These are phyloP conservation scores for Phialophora verrucosa DNA, from an alignment of 2,329 filamentous ascomycete species.

Conservation along the genomic window DNA sequence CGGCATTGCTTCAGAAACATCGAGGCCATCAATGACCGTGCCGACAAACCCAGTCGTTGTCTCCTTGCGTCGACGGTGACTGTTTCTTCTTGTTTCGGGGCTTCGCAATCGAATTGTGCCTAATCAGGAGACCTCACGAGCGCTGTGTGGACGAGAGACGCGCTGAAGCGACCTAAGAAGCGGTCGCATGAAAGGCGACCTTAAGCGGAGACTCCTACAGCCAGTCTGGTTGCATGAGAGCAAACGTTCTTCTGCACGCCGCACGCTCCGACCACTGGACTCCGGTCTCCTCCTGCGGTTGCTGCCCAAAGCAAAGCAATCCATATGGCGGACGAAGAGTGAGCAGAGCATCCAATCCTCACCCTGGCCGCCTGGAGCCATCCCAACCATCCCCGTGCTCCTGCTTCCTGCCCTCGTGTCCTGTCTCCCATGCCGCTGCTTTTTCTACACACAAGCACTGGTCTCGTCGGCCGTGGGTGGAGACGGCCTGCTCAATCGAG, in stretches of 20 bases:
- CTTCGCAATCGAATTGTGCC: slow-evolving; percentile 11
- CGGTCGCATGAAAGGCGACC: slow-evolving; percentile 33
- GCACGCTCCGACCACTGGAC: slow-evolving; percentile 24
- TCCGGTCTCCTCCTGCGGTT: slow-evolving; percentile 10
- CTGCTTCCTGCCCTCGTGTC: slow-evolving; percentile 9
- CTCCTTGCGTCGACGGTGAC: not conserved
- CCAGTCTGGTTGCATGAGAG: slow-evolving; percentile 30
- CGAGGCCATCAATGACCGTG: slow-evolving; percentile 15
- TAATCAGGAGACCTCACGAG: slow-evolving; percentile 8
- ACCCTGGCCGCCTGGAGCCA: slow-evolving; percentile 21
- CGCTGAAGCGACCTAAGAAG: slow-evolving; percentile 32
- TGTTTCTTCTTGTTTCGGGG: not conserved
- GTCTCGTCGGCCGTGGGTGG: not conserved
- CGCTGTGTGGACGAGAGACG: slow-evolving; percentile 12
- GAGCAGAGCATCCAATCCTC: slow-evolving; percentile 33
- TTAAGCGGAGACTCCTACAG: slow-evolving; percentile 26
- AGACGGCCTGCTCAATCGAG: not conserved
- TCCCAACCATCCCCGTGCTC: slow-evolving; percentile 27
- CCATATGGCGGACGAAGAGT: slow-evolving; percentile 12
- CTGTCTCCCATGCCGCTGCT: slow-evolving; percentile 19
- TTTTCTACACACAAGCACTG: slow-evolving; percentile 9
- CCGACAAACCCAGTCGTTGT: slow-evolving; percentile 4
- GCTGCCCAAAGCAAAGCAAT: slow-evolving; percentile 31
- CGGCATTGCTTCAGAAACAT: slow-evolving; percentile 7
- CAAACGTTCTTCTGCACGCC: slow-evolving; percentile 28